Percentiles rank a stretch among this genome's conserved stretches.
These are phyloP conservation scores for Globisporangium megalacanthum DNA, from an alignment of 352 stramenopile genomes.

Conservation along the genomic window DNA sequence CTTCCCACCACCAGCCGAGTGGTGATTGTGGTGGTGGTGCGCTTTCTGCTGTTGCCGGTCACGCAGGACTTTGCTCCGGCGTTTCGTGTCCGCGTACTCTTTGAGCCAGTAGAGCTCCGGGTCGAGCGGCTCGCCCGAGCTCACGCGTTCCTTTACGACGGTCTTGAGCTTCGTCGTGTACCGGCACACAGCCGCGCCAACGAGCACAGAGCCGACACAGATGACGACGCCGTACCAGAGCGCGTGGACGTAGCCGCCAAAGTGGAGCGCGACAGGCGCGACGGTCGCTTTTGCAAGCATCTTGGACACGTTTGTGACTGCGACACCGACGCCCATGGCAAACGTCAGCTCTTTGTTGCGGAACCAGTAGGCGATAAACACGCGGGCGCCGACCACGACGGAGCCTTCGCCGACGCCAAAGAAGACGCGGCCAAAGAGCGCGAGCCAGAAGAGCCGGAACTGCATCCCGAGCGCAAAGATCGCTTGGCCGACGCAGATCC, in stretches of 20 bases:
- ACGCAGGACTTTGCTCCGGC: slow-evolving; percentile 35
- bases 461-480: slow-evolving; percentile 79
- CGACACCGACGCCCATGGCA: slow-evolving; percentile 85
- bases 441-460: slow-evolving; percentile 65
- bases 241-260: slow-evolving; percentile 80
- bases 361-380: slow-evolving; percentile 84
- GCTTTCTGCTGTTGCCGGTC: slow-evolving; percentile 1
- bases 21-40: background rate
- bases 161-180: slow-evolving; percentile 59
- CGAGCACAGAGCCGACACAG: slow-evolving; percentile 45
- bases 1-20: background rate
- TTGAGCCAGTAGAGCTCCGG: slow-evolving; percentile 59
- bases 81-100: slow-evolving; percentile 65
- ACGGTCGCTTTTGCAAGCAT: slow-evolving; percentile 89
- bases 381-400: slow-evolving; percentile 72
- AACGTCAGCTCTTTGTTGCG: slow-evolving; percentile 80
- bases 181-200: slow-evolving; percentile 47
- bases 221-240: slow-evolving; percentile 75
- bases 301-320: slow-evolving; percentile 88
- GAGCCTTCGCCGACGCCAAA: slow-evolving; percentile 80
- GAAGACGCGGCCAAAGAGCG: slow-evolving; percentile 75
- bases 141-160: slow-evolving; percentile 59
- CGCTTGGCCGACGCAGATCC: slow-evolving; percentile 77
- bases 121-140: slow-evolving; percentile 48
- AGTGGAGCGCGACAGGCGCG: slow-evolving; percentile 78